Conservation (phyloP, 768 basidiomycete species). For the Serpula lacrymans region DNA sequence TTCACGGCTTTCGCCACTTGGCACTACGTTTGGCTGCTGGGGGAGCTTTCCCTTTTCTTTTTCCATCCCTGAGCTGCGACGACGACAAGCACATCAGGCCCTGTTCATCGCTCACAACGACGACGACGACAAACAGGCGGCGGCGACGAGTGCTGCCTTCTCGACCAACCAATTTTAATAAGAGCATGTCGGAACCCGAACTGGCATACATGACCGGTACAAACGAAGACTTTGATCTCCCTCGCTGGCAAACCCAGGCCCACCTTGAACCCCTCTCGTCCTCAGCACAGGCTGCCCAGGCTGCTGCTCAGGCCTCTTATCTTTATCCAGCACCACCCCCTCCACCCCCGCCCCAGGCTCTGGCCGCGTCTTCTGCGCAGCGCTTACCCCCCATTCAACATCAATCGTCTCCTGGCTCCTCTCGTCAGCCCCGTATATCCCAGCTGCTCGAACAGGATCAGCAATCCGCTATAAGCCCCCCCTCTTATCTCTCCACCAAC, state of each 20-base stretch:
- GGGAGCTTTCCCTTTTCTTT: constrained; percentile 11
- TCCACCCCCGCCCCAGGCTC: constrained; percentile 44
- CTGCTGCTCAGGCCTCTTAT: constrained; percentile 48
- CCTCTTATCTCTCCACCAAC: constrained; percentile 46
- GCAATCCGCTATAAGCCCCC: constrained; percentile 39
- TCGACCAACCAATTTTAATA: constrained; percentile 3
- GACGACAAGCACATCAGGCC: constrained; percentile 11
- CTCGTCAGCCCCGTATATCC: constrained; percentile 59
- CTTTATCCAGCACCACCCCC: constrained; percentile 39
- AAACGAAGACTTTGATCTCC: constrained; percentile 79
- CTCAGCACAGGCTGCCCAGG: constrained; percentile 57
- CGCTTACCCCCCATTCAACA: constrained; percentile 50
- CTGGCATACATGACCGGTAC: constrained; percentile 70
- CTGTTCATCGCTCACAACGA: background rate
- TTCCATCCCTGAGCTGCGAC: constrained; percentile 14
- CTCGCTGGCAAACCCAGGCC: constrained; percentile 51
- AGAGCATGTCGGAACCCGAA: constrained; percentile 70
- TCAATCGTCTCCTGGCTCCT: constrained; percentile 41
- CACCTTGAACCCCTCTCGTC: constrained; percentile 47
- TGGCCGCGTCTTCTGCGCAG: constrained; percentile 36
- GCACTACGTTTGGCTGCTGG: constrained; percentile 8
- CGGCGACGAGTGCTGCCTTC: background rate
- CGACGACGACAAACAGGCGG: constrained; percentile 4
- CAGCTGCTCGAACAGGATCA: constrained; percentile 68
- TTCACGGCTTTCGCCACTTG: constrained; percentile 13